phyloP scores from a whole-genome alignment of 2,329 filamentous ascomycete species.

The Ambrosiella cleistominuta region DNA sequence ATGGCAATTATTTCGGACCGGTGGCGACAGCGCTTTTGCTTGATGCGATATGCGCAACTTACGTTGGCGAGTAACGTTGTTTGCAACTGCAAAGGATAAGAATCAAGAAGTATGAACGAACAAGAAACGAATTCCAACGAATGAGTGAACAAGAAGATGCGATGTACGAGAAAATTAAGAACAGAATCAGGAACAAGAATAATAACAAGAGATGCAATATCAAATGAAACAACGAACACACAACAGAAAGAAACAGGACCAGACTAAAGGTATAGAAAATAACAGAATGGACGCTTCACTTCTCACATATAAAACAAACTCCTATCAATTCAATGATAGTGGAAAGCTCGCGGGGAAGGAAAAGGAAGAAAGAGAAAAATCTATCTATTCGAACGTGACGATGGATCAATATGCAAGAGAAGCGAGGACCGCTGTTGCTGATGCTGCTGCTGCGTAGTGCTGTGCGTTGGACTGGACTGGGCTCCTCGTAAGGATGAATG shows the following conservation, averaged over 20 bases:
- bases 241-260: background rate
- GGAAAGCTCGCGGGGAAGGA: background rate
- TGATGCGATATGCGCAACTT: conserved; percentile 3
- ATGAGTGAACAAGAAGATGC: background rate
- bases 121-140: background rate
- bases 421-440: background rate
- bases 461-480: too few relatives aligned
- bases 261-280: background rate
- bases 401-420: background rate
- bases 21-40: background rate
- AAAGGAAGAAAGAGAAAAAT: background rate
- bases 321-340: background rate
- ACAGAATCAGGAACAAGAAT: background rate
- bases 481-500: too few relatives aligned
- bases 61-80: conserved; percentile 2
- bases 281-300: background rate
- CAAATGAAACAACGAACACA: background rate
- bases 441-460: background rate
- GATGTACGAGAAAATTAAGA: background rate
- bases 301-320: background rate
- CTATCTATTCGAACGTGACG: background rate
- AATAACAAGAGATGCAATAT: background rate
- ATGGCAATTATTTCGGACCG: background rate
- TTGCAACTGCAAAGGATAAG: conserved; percentile 1
- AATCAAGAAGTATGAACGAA: background rate